These are phyloP conservation scores for Exserohilum rostratum DNA, from an alignment of 2,329 filamentous ascomycete genomes.

Conservation along the genomic window DNA sequence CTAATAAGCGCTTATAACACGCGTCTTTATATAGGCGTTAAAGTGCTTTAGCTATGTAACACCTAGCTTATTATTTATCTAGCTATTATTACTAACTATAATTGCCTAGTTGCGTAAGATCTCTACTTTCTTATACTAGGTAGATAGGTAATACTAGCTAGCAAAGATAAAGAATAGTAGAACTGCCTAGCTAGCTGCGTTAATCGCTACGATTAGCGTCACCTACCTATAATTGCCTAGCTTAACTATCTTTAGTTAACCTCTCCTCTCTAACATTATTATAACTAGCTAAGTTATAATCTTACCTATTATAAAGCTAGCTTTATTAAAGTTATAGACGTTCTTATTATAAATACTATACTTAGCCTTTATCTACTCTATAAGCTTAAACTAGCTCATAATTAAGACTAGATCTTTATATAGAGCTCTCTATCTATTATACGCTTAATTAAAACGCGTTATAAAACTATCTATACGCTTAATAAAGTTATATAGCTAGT, in stretches of 20 bases:
- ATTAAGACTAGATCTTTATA: not conserved
- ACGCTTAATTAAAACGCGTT: not conserved
- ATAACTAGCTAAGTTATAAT: too few species aligned
- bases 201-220: slow-evolving; percentile 1
- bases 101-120: too few species aligned
- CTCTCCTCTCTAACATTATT: slow-evolving; percentile 8
- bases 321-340: not conserved
- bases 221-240: slow-evolving; percentile 7
- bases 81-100: too few species aligned
- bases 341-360: slow-evolving; percentile 11
- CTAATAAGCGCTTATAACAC: slow-evolving; percentile 25
- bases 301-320: too few species aligned
- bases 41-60: too few species aligned
- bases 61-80: too few species aligned
- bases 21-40: too few species aligned
- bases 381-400: slow-evolving; percentile 9
- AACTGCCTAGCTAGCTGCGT: too few species aligned
- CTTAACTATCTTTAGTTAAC: slow-evolving; percentile 7
- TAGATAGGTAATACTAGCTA: slow-evolving; percentile 5
- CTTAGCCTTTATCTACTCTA: slow-evolving; percentile 16
- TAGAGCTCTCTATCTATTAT: slow-evolving; percentile 5
- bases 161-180: slow-evolving; percentile 5
- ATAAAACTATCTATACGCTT: slow-evolving; percentile 2
- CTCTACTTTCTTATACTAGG: slow-evolving; percentile 13
- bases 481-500: not conserved